phyloP scores from a whole-genome alignment of 2,329 filamentous ascomycete species.

The Gaeumannomyces sp. region DNA sequence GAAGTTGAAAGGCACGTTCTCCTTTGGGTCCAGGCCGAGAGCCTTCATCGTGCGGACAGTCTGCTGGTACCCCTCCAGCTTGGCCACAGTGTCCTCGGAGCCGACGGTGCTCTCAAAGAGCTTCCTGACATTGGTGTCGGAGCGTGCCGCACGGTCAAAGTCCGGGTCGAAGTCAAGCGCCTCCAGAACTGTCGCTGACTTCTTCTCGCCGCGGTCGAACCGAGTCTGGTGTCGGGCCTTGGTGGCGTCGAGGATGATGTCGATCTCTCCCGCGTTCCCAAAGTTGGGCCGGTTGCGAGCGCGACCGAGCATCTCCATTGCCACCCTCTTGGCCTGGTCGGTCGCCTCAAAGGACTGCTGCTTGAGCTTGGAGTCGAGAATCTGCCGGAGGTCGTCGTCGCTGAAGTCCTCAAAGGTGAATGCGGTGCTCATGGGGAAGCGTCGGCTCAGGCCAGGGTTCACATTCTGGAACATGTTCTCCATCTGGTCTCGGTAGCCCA shows the following conservation, averaged over 20 bases:
- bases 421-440: slow-evolving; percentile 57
- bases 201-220: slow-evolving; percentile 17
- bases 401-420: slow-evolving; percentile 67
- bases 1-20: slow-evolving; percentile 60
- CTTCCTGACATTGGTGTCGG: slow-evolving; percentile 40
- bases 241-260: slow-evolving; percentile 56
- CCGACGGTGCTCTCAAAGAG: slow-evolving; percentile 57
- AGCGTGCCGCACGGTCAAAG: slow-evolving; percentile 43
- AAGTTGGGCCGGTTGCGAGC: slow-evolving; percentile 60
- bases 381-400: slow-evolving; percentile 48
- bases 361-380: slow-evolving; percentile 59
- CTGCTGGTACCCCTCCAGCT: slow-evolving; percentile 49
- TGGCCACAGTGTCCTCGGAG: slow-evolving; percentile 44
- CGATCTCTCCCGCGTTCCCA: slow-evolving; percentile 69
- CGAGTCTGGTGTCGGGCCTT: slow-evolving; percentile 36
- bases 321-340: slow-evolving; percentile 43
- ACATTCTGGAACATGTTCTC: slow-evolving; percentile 66
- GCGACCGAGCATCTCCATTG: slow-evolving; percentile 53
- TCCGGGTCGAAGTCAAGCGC: slow-evolving; percentile 52
- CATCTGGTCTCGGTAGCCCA: slow-evolving; percentile 67
- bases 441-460: slow-evolving; percentile 61
- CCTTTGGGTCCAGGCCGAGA: slow-evolving; percentile 47
- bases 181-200: slow-evolving; percentile 22
- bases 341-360: slow-evolving; percentile 47
- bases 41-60: slow-evolving; percentile 44